These are phyloP conservation scores for Diversispora epigaea DNA, from an alignment of 192 early-diverging fungal genomes.

Conservation along the genomic window DNA sequence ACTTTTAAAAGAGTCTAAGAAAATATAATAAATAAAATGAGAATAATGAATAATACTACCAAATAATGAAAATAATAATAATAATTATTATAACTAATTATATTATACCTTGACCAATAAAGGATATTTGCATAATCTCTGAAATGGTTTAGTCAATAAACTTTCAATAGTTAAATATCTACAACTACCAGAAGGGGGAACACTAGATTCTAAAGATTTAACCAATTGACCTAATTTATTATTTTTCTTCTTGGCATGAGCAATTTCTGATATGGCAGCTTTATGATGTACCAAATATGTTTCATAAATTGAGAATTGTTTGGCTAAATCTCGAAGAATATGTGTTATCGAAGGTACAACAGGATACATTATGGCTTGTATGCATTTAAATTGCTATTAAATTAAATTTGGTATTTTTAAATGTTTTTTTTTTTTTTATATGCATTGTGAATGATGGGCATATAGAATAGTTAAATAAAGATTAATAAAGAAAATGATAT, in stretches of 20 bases:
- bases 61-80: neutral
- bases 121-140: slow-evolving; percentile 31
- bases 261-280: slow-evolving; percentile 18
- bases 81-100: neutral
- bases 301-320: slow-evolving; percentile 9
- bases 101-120: slow-evolving; percentile 16
- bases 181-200: neutral
- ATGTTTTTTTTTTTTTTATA: neutral
- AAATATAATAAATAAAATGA: neutral
- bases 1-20: slow-evolving; percentile 2
- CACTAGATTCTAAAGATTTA: neutral
- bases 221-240: slow-evolving; percentile 24
- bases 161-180: slow-evolving; percentile 14
- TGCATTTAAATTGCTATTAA: slow-evolving; percentile 12
- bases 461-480: too few relatives aligned
- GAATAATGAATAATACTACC: too few relatives aligned
- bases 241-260: slow-evolving; percentile 17
- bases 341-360: slow-evolving; percentile 23
- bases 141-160: slow-evolving; percentile 20
- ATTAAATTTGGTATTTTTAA: neutral
- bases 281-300: slow-evolving; percentile 14
- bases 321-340: slow-evolving; percentile 1
- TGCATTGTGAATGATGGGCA: too few relatives aligned
- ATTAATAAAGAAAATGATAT: too few relatives aligned
- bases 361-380: slow-evolving; percentile 17